Evolutionary conservation across 2,329 filamentous ascomycete genomes (phyloP).

Genomic region (Phyllosticta paracitricarpa): DNA sequence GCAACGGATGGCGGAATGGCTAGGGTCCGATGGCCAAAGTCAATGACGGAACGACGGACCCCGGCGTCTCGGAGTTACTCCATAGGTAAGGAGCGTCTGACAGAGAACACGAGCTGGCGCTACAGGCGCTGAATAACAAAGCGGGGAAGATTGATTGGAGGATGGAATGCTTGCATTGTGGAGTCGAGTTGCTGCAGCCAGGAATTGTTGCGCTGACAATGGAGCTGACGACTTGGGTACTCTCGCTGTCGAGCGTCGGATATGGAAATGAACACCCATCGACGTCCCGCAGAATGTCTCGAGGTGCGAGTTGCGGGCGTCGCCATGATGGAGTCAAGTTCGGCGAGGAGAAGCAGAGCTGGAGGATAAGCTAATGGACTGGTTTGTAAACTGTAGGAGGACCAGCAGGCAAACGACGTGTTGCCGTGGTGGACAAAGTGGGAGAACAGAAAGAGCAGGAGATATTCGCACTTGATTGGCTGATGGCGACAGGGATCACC

Average conservation of each 20-base stretch:
- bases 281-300: background rate
- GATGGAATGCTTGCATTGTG: background rate
- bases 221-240: conserved; percentile 7
- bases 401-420: too few species aligned
- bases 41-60: conserved; percentile 23
- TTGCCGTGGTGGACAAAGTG: too few species aligned
- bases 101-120: background rate
- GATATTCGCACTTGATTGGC: too few species aligned
- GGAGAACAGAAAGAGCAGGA: too few species aligned
- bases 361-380: background rate
- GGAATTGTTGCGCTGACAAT: background rate
- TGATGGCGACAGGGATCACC: too few species aligned
- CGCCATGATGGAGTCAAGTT: background rate
- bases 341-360: background rate
- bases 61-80: conserved; percentile 3
- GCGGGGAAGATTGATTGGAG: background rate
- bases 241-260: background rate
- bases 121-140: background rate
- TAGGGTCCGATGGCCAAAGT: conserved; percentile 6
- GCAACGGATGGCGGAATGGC: conserved; percentile 4
- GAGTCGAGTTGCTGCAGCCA: background rate
- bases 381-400: too few species aligned
- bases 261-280: background rate
- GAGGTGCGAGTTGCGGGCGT: background rate
- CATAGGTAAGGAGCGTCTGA: background rate